Evolutionary conservation across 176 grass and related monocot species (phyloP), one percentile per base, ranked within the genome.

Genomic region (Rhynchospora pubera): DNA sequence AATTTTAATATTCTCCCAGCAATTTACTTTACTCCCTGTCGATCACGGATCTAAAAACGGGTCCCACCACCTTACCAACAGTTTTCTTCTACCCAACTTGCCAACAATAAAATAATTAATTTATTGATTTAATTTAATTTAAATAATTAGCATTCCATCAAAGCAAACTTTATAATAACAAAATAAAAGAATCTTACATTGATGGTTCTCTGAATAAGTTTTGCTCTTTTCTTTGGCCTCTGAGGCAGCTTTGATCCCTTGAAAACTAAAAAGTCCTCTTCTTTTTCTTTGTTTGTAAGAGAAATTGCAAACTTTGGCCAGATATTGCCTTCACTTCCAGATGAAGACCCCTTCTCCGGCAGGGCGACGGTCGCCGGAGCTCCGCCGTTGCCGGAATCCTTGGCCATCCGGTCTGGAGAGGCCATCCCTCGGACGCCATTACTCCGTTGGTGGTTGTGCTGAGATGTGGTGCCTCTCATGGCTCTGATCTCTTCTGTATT

Each of bases 181-280:
- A 66, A 46, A 84, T 8, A 79, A 60, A 87, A 86, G 57, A 62
- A 80, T 24, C 90, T 72, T 92, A 98, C 96, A 46, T 95, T 94
- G 45, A 98, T 85, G 12, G 87, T 93, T 85, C 69, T 95, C 85
- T 98, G 92, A 72, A 98, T 85, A 84, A 87, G 67, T 81, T 98
- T 98, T n/a, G 91, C 96, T 85, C 96, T 83, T 79, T 98, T 98
- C 69, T 95, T 98, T 48, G 96, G 96, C 14, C 96, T 85, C 66
- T 95, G 96, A 79, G 96, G 96, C 65, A 91, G 82, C 86, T 95
- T 98, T 68, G 96, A 91, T 86, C 96, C 96, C 80, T 98, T 98
- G 84, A 98, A 93, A 78, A 84, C 82, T 69, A 91, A 77, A 79
- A 98, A 98, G 79, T 98, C 96, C 69, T 93, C 96, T 87, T 98